Percentiles rank a stretch among this genome's conserved stretches.
phyloP scores from a whole-genome alignment of 495 filamentous ascomycete species.

The Penicillium argentinense region DNA sequence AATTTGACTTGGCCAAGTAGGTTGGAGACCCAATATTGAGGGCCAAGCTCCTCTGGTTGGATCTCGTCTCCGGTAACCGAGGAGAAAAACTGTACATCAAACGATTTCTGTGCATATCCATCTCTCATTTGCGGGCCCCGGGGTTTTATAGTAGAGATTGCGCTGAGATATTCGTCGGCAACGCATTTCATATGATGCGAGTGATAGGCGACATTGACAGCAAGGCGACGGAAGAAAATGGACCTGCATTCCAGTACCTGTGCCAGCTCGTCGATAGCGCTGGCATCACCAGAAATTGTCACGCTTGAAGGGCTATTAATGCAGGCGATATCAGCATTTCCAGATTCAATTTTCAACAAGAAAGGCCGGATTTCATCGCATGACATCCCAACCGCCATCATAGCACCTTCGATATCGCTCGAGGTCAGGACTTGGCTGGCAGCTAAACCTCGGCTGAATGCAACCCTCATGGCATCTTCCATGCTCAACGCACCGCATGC shows the following conservation, averaged over 20 bases:
- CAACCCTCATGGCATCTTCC: conserved; percentile 34
- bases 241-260: neutral
- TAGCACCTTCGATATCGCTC: conserved; percentile 16
- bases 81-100: conserved; percentile 31
- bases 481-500: conserved; percentile 27
- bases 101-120: neutral
- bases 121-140: neutral
- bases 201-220: conserved; percentile 63
- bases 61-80: conserved; percentile 35
- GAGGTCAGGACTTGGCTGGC: conserved; percentile 16
- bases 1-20: conserved; percentile 41
- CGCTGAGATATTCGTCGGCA: conserved; percentile 20
- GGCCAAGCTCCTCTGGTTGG: conserved; percentile 12
- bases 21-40: conserved; percentile 44
- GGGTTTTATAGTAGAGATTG: neutral
- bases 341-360: conserved; percentile 4
- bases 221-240: conserved; percentile 9
- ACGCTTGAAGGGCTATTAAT: conserved; percentile 46
- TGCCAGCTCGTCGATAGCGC: conserved; percentile 34
- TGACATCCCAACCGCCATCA: conserved; percentile 36
- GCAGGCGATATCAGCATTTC: conserved; percentile 41
- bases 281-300: conserved; percentile 35
- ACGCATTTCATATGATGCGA: conserved; percentile 58
- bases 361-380: conserved; percentile 18
- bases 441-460: conserved; percentile 28